These are phyloP conservation scores for Podila horticola DNA, from an alignment of 192 early-diverging fungal species.

Conservation along the genomic window DNA sequence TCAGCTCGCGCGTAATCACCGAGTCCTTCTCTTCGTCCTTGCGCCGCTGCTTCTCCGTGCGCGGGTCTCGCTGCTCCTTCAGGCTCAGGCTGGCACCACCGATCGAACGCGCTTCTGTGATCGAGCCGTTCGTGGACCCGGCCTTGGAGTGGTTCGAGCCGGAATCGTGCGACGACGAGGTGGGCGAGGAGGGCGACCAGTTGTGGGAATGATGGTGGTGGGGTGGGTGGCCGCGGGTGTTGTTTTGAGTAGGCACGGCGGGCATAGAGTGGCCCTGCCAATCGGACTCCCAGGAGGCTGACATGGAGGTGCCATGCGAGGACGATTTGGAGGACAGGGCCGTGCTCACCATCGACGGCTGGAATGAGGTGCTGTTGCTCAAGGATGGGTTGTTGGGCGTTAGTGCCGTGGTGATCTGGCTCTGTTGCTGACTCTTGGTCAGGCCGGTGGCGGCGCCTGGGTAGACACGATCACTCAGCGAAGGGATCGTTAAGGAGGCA, in stretches of 20 bases:
- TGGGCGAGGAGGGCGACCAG: background rate
- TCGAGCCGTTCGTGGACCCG: background rate
- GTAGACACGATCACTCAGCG: conserved; percentile 14
- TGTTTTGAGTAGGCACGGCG: background rate
- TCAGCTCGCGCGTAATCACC: conserved; percentile 32
- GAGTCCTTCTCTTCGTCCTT: conserved; percentile 35
- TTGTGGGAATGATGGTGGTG: background rate
- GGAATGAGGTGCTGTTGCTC: background rate
- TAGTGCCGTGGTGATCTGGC: background rate
- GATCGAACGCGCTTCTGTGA: background rate
- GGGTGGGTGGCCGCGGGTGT: background rate
- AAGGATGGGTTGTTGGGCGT: background rate
- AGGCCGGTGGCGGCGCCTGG: background rate
- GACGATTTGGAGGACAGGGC: conserved; percentile 18
- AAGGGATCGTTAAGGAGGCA: conserved; percentile 29
- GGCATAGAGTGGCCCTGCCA: background rate
- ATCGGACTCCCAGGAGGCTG: background rate
- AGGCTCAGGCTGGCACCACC: background rate
- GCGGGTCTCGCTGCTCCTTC: background rate
- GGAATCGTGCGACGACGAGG: background rate
- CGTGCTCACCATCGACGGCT: background rate
- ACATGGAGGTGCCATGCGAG: conserved; percentile 25
- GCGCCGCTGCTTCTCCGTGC: conserved; percentile 23
- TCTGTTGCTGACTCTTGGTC: background rate
- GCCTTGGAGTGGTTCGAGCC: background rate